These are phyloP conservation scores for Smittium culicis DNA, from an alignment of 371 early-diverging fungal genomes.

Conservation along the genomic window DNA sequence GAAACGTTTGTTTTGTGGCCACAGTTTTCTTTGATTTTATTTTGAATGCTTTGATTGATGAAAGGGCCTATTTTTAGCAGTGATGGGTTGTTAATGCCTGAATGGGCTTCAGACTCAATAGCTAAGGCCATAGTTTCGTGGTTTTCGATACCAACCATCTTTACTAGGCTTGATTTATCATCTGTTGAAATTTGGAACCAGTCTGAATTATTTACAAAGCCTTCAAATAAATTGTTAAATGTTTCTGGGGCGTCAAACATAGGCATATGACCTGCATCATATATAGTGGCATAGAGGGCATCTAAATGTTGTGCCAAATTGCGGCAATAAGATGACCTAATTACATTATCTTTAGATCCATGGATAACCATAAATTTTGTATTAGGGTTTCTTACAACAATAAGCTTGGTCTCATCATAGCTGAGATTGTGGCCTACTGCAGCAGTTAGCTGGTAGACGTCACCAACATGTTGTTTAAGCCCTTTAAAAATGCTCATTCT, in stretches of 20 bases:
- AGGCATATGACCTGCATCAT: slow-evolving; percentile 28
- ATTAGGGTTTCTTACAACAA: slow-evolving; percentile 14
- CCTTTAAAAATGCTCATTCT: slow-evolving; percentile 2
- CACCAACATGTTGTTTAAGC: slow-evolving; percentile 4
- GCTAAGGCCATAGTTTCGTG: neutral
- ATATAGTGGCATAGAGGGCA: slow-evolving; percentile 20
- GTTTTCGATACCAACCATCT: neutral
- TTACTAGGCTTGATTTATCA: neutral
- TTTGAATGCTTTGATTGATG: neutral
- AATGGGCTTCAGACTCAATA: neutral
- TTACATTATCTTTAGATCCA: slow-evolving; percentile 28
- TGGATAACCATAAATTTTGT: slow-evolving; percentile 30
- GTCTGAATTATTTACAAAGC: neutral
- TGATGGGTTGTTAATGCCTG: neutral
- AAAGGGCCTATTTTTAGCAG: neutral
- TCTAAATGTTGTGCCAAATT: slow-evolving; percentile 22
- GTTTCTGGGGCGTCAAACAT: slow-evolving; percentile 26
- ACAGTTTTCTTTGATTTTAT: neutral
- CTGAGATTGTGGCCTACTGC: slow-evolving; percentile 7
- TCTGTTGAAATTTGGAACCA: neutral
- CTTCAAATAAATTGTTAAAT: slow-evolving; percentile 17
- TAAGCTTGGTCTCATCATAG: slow-evolving; percentile 1
- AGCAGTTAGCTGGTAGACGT: slow-evolving; percentile 7
- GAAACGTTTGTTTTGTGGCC: neutral
- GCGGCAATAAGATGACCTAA: slow-evolving; percentile 25